Base-by-base conservation (phyloP, 345 rosid genomes). In the Laguncularia racemosa region DNA sequence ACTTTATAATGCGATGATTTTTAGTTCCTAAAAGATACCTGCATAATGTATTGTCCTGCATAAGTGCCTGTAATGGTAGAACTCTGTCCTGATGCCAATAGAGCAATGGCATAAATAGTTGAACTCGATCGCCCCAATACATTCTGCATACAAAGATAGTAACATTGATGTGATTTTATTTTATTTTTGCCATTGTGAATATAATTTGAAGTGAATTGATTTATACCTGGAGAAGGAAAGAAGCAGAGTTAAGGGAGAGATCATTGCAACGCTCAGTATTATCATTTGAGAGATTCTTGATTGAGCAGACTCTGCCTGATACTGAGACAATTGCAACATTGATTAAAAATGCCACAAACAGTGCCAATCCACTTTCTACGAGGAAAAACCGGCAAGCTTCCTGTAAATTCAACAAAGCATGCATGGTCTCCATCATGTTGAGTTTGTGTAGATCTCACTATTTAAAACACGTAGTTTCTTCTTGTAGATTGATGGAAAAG, bases 21-120 rank as follows among this genome's bases (percentile, higher is more conserved):
- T 33, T 33, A 33, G 40, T 33, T 33, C 28, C 6, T 17, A 51
- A n/a, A 49, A 13, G 19, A 10, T 16, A 75, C 89, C 85, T 84
- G 80, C 87, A 84, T 84, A 56, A 84, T 73, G 53, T 14, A 84
- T 50, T 84, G 87, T 23, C 91, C 91, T 6, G 89, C 95, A 33
- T 77, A 86, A 6, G 89, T 86, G 28, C 87, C 89, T 13, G 89
- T 79, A 46, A 86, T 83, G 21, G 89, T 20, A 4, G 89, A 81
- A 73, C 87, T 76, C 50, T 86, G 95, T 6, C 89, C 89, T 1
- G 95, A 86, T 16, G 95, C 95, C 11, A 86, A 63, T 14, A 86
- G 66, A 10, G 95, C 82, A 50, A 86, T 66, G 16, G 71, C 89
- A 56, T 86, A 86, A 21, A 86, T 28, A 0, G 50, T 72, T 9